Evolutionary conservation across 2,329 filamentous ascomycete genomes (phyloP), one percentile per base, ranked within the genome.

Genomic region (Diaporthe amygdali): DNA sequence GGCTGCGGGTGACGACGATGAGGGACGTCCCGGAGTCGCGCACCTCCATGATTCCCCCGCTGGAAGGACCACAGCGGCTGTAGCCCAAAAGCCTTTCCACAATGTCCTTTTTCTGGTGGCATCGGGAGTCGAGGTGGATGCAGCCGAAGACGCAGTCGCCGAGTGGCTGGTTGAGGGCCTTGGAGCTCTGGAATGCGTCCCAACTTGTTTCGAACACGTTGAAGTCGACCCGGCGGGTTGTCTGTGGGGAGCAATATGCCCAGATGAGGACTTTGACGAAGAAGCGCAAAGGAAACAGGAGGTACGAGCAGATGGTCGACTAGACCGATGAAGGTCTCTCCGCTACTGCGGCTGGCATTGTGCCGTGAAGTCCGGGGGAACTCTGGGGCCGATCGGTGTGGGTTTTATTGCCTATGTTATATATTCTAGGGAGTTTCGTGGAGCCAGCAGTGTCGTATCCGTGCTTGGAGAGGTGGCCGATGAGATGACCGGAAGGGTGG

Each of bases 81-180:
- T 44, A 61, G 15, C 55, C 55, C 10, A 22, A 46, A 15, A 61
- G 55, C 55, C n/a, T 61, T 30, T 61, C 55, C 22, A 61, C 14
- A 2, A 44, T 20, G 37, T 20, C 34, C 10, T 9, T 44, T 17
- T 61, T 44, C 37, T 61, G 55, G 55, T 61, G 55, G 25, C 55
- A 61, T 15, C 12, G 55, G 37, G 55, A 44, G 39, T 61, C 55
- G 25, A 27, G 15, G 55, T 61, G 55, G 25, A 61, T 61, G 55
- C 55, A 61, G 55, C 55, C 55, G 22, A 61, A 61, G 15, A 61
- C 39, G 39, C 55, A 61, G 55, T 61, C 55, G 37, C 55, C 37
- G 8, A 61, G 55, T 25, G 55, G 55, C 22, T 61, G 55, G 15
- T 30, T 30, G 37, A 61, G 37, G 39, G 55, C 15, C 37, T 61